Percentiles rank a stretch among this genome's conserved stretches.
phyloP scores from a whole-genome alignment of 495 filamentous ascomycete species.

The Zalerion maritima region DNA sequence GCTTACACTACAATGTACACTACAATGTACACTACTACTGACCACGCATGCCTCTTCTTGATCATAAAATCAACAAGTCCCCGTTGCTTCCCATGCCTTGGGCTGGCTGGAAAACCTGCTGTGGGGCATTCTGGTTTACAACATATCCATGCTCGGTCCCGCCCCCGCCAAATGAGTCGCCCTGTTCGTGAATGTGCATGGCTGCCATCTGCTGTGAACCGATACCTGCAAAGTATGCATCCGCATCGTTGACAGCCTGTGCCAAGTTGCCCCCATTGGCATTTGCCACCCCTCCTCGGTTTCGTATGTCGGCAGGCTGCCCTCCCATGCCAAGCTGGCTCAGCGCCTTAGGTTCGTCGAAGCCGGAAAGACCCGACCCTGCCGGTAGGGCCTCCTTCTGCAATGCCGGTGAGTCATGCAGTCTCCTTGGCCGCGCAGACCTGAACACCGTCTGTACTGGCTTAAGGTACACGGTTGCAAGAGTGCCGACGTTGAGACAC shows the following conservation, averaged over 20 bases:
- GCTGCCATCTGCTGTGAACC: slow-evolving; percentile 57
- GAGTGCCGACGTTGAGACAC: slow-evolving; percentile 88
- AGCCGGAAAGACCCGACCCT: slow-evolving; percentile 25
- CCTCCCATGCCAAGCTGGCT: slow-evolving; percentile 36
- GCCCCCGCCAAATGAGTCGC: slow-evolving; percentile 30
- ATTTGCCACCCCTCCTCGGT: slow-evolving; percentile 8
- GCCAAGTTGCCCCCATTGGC: slow-evolving; percentile 33
- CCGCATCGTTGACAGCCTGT: slow-evolving; percentile 65
- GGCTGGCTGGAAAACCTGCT: slow-evolving; percentile 42
- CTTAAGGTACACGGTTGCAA: slow-evolving; percentile 95
- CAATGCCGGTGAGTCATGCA: slow-evolving; percentile 70
- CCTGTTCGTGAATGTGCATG: slow-evolving; percentile 40
- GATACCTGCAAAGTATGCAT: slow-evolving; percentile 69
- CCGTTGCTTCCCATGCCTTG: slow-evolving; percentile 35
- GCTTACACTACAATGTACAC: too few relatives aligned
- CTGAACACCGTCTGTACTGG: slow-evolving; percentile 97
- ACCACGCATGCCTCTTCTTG: slow-evolving; percentile 15
- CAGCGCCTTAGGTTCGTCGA: slow-evolving; percentile 37
- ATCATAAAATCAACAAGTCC: slow-evolving; percentile 40
- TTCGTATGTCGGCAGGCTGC: slow-evolving; percentile 26
- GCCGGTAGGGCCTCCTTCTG: slow-evolving; percentile 48
- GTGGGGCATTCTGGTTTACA: slow-evolving; percentile 51
- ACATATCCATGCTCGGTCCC: slow-evolving; percentile 39
- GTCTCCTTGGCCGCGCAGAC: slow-evolving; percentile 60
- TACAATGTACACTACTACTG: too few relatives aligned